Conservation (phyloP, 176 grass and related monocot species). For the Cymbopogon citratus region DNA sequence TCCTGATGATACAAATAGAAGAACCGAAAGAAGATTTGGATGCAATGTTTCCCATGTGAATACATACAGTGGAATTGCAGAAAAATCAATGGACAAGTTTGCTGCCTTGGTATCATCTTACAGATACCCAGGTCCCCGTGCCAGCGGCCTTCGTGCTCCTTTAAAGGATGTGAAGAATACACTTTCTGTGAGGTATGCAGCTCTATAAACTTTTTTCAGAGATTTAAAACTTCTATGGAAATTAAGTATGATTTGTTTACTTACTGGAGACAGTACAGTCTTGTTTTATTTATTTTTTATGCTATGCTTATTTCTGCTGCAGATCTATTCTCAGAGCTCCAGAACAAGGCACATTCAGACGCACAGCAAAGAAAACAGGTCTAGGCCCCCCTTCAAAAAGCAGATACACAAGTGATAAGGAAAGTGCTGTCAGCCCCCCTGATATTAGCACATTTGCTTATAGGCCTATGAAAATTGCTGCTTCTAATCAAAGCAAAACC, state of each 20-base stretch:
- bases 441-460: slow-evolving; percentile 39
- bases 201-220: neutral
- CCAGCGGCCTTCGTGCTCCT: slow-evolving; percentile 88
- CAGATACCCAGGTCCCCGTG: slow-evolving; percentile 70
- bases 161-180: slow-evolving; percentile 82
- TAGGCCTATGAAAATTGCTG: slow-evolving; percentile 11
- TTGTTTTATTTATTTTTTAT: neutral
- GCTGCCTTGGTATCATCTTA: slow-evolving; percentile 70
- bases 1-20: slow-evolving; percentile 13
- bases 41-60: slow-evolving; percentile 83
- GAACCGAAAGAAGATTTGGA: slow-evolving; percentile 55
- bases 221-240: neutral
- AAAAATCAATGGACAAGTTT: slow-evolving; percentile 95
- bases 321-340: slow-evolving; percentile 29
- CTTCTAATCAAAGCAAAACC: slow-evolving; percentile 23
- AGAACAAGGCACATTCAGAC: neutral
- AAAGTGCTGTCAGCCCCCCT: neutral
- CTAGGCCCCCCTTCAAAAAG: slow-evolving; percentile 12
- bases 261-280: neutral
- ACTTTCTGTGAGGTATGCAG: slow-evolving; percentile 50
- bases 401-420: slow-evolving; percentile 24
- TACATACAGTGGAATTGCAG: slow-evolving; percentile 69
- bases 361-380: slow-evolving; percentile 23
- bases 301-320: slow-evolving; percentile 16
- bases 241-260: neutral